A percentile compares a stretch with the other conserved stretches of the same genome.
These are phyloP conservation scores for Tetrapyrgos nigripes DNA, from an alignment of 1,284 basidiomycete species.

Conservation along the genomic window DNA sequence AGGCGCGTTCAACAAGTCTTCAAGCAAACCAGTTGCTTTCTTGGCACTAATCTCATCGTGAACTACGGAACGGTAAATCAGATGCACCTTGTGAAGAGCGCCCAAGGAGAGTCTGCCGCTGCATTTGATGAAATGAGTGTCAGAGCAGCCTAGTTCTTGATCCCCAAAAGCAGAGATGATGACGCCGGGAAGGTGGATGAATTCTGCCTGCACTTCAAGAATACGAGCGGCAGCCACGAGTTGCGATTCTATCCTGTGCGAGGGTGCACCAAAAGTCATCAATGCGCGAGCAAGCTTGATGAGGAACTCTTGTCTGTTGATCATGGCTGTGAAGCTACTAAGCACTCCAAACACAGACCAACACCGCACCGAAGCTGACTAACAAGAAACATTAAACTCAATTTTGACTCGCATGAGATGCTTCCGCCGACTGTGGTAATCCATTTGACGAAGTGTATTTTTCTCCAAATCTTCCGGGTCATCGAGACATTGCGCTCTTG, in stretches of 20 bases:
- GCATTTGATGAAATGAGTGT: conserved; percentile 85
- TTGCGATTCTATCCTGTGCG: conserved; percentile 87
- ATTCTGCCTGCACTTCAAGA: conserved; percentile 84
- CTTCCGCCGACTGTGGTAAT: conserved; percentile 68
- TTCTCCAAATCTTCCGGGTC: conserved; percentile 67
- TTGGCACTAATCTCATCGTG: conserved; percentile 86
- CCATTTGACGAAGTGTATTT: conserved; percentile 63
- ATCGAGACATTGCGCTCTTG: conserved; percentile 50
- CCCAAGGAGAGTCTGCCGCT: conserved; percentile 78
- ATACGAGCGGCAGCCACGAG: conserved; percentile 81
- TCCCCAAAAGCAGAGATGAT: conserved; percentile 87
- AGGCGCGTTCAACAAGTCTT: conserved; percentile 49
- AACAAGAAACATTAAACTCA: conserved; percentile 74
- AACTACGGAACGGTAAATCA: conserved; percentile 79
- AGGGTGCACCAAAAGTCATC: conserved; percentile 86
- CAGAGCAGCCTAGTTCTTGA: conserved; percentile 76
- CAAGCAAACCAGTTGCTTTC: conserved; percentile 60
- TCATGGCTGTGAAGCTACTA: conserved; percentile 54
- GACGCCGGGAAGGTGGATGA: conserved; percentile 80
- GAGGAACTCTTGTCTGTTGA: conserved; percentile 78
- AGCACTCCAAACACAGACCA: conserved; percentile 2
- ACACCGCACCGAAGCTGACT: conserved; percentile 33
- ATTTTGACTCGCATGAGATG: conserved; percentile 66
- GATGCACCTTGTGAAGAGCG: conserved; percentile 77
- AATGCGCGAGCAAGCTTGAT: conserved; percentile 83